Conservation (phyloP, 768 basidiomycete species). For the Termitomyces sp. region DNA sequence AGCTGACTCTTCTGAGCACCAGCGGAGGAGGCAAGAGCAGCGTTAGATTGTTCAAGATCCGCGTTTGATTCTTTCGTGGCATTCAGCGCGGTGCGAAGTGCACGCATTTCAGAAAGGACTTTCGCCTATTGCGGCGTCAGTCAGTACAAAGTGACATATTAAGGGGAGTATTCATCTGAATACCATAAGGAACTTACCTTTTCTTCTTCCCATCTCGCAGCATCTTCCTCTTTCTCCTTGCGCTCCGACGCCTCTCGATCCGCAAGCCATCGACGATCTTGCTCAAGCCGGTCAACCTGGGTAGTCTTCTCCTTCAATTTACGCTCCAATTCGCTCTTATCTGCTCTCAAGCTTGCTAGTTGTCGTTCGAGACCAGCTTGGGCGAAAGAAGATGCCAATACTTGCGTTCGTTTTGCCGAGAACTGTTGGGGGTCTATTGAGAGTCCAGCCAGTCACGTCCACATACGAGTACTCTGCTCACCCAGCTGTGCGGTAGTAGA, state of each 20-base stretch:
- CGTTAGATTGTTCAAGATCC: constrained; percentile 55
- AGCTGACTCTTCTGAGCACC: constrained; percentile 48
- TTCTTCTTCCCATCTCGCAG: constrained; percentile 43
- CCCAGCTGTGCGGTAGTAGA: constrained; percentile 3
- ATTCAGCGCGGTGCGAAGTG: constrained; percentile 42
- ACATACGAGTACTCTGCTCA: neutral
- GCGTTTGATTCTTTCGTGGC: constrained; percentile 51
- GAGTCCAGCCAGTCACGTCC: neutral
- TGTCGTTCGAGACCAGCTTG: constrained; percentile 66
- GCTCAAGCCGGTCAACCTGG: constrained; percentile 58
- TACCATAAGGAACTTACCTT: constrained; percentile 49
- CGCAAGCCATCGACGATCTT: constrained; percentile 62
- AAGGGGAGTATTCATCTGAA: too few species aligned
- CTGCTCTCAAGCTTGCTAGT: constrained; percentile 53
- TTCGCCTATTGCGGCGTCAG: constrained; percentile 29
- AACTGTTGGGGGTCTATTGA: constrained; percentile 57
- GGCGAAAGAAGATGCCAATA: constrained; percentile 55
- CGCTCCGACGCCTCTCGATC: constrained; percentile 66
- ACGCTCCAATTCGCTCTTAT: constrained; percentile 59
- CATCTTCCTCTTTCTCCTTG: constrained; percentile 59
- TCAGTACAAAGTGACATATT: neutral
- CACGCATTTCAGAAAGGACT: constrained; percentile 44
- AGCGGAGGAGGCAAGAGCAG: constrained; percentile 42
- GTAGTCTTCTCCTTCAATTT: constrained; percentile 63
- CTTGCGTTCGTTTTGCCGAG: constrained; percentile 56